Base-by-base conservation (phyloP, 2,329 filamentous ascomycete species). In the Boeremia lycopersici region DNA sequence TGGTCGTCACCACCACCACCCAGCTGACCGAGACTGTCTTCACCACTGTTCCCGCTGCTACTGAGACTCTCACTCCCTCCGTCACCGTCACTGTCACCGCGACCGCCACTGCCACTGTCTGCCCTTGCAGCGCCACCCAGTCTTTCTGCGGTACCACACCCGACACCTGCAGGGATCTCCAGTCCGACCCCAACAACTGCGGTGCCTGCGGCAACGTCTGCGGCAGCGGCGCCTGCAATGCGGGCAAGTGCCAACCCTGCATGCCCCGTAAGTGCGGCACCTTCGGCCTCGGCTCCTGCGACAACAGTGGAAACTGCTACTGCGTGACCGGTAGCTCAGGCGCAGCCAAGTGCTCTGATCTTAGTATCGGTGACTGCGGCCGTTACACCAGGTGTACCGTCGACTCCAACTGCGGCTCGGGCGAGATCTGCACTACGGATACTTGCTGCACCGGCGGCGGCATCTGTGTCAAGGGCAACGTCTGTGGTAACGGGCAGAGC, bases 201-300 rank as follows among this genome's bases (percentile, higher is more conserved):
- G 54, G 54, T 5, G 12, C 54, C 15, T 57, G 54, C 45, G 54
- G 54, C 13, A 57, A 57, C 40, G 35, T 41, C 31, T 56, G 53
- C 38, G 34, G 33, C 30, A 39, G 25, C 26, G 47, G 42, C 9
- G 23, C 28, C 5, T 56, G 53, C 38, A 26, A 10, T 10, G 53
- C 53, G 1, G 53, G 53, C 10, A 38, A 47, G 26, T 56, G 53
- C 29, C 2, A 39, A 2, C 12, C 40, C 23, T 41, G 52, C 46
- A 15, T 17, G 4, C 31, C 47, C 41, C 26, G 42, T 6, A 38
- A 33, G 13, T 48, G 43, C 44, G 9, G 23, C n/a, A 44, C 30
- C 10, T 43, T 35, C 38, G 23, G 11, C 8, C 31, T 36, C 15
- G 15, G 35, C 19, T 17, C 28, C 15, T 48, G 44, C 54, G 29